Evolutionary conservation across 2,329 filamentous ascomycete genomes (phyloP).

Genomic region (Pseudogymnoascus sp.): DNA sequence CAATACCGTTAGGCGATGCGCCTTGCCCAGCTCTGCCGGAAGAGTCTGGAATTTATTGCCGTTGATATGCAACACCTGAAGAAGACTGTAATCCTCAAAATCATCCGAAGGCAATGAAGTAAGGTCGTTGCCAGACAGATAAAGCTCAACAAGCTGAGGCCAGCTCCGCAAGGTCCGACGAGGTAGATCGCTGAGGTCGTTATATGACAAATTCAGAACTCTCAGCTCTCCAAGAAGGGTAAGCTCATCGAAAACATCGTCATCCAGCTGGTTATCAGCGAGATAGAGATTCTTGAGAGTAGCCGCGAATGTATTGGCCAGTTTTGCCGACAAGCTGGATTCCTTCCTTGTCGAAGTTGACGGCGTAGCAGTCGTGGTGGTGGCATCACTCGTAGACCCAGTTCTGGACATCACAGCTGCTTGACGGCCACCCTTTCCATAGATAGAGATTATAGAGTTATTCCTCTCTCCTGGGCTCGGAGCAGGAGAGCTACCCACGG

Average conservation of each 20-base stretch:
- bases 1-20: conserved; percentile 81
- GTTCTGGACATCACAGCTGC: conserved; percentile 71
- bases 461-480: conserved; percentile 57
- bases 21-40: conserved; percentile 88
- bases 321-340: conserved; percentile 70
- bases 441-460: conserved; percentile 73
- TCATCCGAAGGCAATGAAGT: conserved; percentile 90
- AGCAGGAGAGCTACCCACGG: conserved; percentile 65
- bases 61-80: conserved; percentile 91
- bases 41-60: conserved; percentile 96
- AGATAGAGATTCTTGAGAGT: conserved; percentile 78
- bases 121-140: conserved; percentile 89
- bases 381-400: conserved; percentile 37
- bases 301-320: conserved; percentile 79
- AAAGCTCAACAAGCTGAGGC: conserved; percentile 84
- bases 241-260: conserved; percentile 91
- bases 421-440: conserved; percentile 72
- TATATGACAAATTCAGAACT: conserved; percentile 89
- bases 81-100: conserved; percentile 75
- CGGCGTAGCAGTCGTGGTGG: conserved; percentile 34
- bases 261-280: conserved; percentile 88
- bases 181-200: conserved; percentile 86
- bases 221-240: conserved; percentile 74
- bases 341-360: conserved; percentile 67
- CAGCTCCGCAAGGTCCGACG: conserved; percentile 80